Conservation (phyloP, 2,329 filamentous ascomycete species). For the Aurifilum marmelostoma region DNA sequence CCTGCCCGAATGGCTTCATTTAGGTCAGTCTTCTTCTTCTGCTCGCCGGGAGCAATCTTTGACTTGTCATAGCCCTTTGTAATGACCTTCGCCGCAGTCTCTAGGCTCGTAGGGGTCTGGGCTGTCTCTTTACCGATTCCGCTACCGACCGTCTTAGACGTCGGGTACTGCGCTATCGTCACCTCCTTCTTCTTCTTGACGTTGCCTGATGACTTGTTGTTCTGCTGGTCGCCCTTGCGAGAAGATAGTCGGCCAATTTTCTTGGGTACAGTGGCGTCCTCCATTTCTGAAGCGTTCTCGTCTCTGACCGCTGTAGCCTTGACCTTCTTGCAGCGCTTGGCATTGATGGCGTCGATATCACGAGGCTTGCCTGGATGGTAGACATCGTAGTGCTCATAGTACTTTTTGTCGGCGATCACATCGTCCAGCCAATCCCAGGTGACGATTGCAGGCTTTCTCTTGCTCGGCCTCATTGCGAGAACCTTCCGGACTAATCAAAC, state of each 20-base stretch:
- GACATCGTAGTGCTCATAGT: slow-evolving; percentile 1
- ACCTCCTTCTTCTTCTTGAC: neutral
- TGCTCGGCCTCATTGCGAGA: slow-evolving; percentile 33
- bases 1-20: neutral
- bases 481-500: slow-evolving; percentile 38
- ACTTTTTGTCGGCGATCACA: slow-evolving; percentile 37
- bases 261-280: neutral
- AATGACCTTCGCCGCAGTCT: neutral
- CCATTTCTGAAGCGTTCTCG: neutral
- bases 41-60: neutral
- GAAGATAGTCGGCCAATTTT: neutral
- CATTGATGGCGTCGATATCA: slow-evolving; percentile 13
- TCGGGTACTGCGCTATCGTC: neutral
- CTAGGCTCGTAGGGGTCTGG: neutral
- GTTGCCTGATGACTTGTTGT: neutral
- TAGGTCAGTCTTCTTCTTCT: neutral
- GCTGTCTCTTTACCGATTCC: neutral
- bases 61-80: neutral
- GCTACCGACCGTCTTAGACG: neutral
- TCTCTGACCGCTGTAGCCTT: neutral
- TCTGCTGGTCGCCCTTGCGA: neutral
- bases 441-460: slow-evolving; percentile 46
- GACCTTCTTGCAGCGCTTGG: neutral
- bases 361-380: slow-evolving; percentile 23
- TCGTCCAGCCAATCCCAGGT: slow-evolving; percentile 58